Base-by-base conservation (phyloP, 306 rosid genomes). In the Heteromeles arbutifolia region DNA sequence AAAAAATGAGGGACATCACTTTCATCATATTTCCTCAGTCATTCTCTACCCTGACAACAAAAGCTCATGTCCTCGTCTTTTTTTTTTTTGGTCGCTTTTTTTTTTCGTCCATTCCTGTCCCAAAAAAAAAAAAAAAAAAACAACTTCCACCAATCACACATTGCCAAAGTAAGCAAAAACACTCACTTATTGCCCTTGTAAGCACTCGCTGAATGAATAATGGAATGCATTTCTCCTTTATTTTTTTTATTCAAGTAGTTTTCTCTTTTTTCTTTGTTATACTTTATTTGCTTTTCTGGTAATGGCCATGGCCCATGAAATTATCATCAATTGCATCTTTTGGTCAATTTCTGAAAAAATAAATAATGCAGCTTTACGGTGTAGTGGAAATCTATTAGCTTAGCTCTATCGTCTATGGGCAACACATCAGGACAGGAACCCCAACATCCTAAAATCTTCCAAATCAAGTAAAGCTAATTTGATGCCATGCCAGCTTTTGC, bases 191-290 rank as follows among this genome's bases (percentile, higher is more conserved):
- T 57, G 15, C 37, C 41, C 43, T 29, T 17, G 12, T 3, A 3
- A 26, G 57, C 67, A 59, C 25, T 73, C 68, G 41, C 57, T 73
- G 77, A 73, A 39, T 73, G 5, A 25, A 59, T 73, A 59, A 73
- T 73, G 26, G 4, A 34, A 73, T 45, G 11, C 24, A 4, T 9
- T 29, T 25, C 21, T 21, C 25, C 18, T 9, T 18, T 15, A 5
- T 6, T 37, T 34, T 8, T 57, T 72, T 54, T 11, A 21, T 54
- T 2, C 25, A 21, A 54, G 61, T 54, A 21, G 6, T 57, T 25
- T 26, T 22, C 28, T 57, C 65, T 18, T 71, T 54, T 61, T 37
- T 72, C 39, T 58, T 31, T 22, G 44, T 9, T 9, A 1, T 15
- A 28, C 26, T 37, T 17, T 73, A 8, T 57, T 58, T 58, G 7